These are phyloP conservation scores for Glarea lozoyensis DNA, from an alignment of 495 filamentous ascomycete species.

Conservation along the genomic window DNA sequence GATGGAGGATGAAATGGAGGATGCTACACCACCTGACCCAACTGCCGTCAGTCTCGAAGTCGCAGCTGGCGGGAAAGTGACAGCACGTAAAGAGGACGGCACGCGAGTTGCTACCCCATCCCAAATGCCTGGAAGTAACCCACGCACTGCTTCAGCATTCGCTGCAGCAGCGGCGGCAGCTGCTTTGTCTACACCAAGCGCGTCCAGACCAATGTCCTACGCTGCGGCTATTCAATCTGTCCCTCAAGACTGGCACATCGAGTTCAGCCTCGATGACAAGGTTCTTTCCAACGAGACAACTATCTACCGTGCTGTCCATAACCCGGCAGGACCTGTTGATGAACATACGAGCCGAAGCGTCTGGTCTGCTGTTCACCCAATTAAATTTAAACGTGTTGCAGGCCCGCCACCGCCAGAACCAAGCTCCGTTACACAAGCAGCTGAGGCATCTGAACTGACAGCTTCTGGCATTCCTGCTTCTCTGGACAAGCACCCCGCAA, in stretches of 20 bases:
- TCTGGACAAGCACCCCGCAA: constrained; percentile 73
- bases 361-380: constrained; percentile 82
- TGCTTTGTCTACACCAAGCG: constrained; percentile 37
- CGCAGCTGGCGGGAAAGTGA: constrained; percentile 82
- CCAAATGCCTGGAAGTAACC: constrained; percentile 40
- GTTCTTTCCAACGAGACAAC: constrained; percentile 86
- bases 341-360: constrained; percentile 66
- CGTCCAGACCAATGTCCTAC: constrained; percentile 58
- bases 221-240: constrained; percentile 68
- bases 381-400: constrained; percentile 80
- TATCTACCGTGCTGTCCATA: constrained; percentile 90
- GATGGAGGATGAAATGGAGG: constrained; percentile 80
- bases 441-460: constrained; percentile 37
- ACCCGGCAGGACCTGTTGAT: constrained; percentile 51
- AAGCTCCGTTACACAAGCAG: constrained; percentile 48
- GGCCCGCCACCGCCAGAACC: constrained; percentile 84
- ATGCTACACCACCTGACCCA: constrained; percentile 62
- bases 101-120: constrained; percentile 83
- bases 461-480: constrained; percentile 64
- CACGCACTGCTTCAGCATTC: constrained; percentile 24
- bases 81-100: constrained; percentile 93
- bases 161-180: constrained; percentile 27
- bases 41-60: constrained; percentile 90
- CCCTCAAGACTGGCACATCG: constrained; percentile 96
- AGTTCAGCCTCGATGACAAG: constrained; percentile 84